Percentiles rank a stretch among this genome's conserved stretches.
Conservation (phyloP, 2,329 filamentous ascomycete genomes). For the Penicillium sp. region DNA sequence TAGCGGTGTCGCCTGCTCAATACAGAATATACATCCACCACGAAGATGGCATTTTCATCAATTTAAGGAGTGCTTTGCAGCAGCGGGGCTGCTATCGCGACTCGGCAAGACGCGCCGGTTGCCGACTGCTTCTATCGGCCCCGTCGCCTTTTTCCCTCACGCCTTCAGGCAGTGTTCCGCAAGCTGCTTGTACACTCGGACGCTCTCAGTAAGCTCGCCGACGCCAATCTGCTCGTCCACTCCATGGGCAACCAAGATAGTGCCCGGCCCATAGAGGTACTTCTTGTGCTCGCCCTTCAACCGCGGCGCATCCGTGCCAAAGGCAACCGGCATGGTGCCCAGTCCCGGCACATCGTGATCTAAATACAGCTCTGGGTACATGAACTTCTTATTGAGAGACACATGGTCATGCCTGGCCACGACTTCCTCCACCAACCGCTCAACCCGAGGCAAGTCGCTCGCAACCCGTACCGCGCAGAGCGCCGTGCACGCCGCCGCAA, state of each 20-base stretch:
- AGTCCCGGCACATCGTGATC: constrained; percentile 43
- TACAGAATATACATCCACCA: too few relatives aligned
- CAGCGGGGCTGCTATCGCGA: too few relatives aligned
- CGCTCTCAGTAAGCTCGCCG: constrained; percentile 39
- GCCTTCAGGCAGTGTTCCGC: constrained; percentile 15
- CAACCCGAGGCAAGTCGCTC: constrained; percentile 35
- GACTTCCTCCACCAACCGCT: constrained; percentile 32
- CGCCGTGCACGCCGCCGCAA: constrained; percentile 40
- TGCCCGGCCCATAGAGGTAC: constrained; percentile 43
- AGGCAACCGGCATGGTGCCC: constrained; percentile 38
- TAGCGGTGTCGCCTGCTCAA: too few relatives aligned
- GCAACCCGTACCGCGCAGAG: constrained; percentile 44
- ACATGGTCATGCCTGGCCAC: constrained; percentile 35
- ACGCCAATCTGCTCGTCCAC: constrained; percentile 39
- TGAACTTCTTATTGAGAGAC: constrained; percentile 36
- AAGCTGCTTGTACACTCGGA: constrained; percentile 35
- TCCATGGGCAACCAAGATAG: constrained; percentile 41
- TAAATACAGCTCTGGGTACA: constrained; percentile 40
- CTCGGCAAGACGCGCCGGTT: too few relatives aligned
- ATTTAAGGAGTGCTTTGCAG: too few relatives aligned
- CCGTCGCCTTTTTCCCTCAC: too few relatives aligned
- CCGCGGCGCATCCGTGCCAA: constrained; percentile 43
- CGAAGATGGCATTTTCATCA: too few relatives aligned
- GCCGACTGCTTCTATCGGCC: too few relatives aligned
- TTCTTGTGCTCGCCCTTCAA: constrained; percentile 35